Percentiles rank a stretch among this genome's conserved stretches.
These are phyloP conservation scores for Globisporangium emineosum DNA, from an alignment of 352 stramenopile species.

Conservation along the genomic window DNA sequence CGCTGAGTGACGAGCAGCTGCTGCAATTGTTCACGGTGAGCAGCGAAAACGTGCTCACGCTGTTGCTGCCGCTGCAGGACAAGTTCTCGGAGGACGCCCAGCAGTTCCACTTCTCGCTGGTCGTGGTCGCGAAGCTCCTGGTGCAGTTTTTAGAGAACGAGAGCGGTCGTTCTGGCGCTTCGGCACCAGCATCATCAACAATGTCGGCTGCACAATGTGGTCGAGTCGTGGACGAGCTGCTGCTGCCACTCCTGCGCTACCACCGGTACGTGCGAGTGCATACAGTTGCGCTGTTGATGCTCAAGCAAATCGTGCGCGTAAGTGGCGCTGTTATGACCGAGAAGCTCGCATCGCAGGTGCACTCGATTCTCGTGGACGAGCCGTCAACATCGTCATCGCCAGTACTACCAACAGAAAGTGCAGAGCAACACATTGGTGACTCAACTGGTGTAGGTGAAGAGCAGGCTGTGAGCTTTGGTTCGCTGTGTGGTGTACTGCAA, in stretches of 20 bases:
- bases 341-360: slow-evolving; percentile 8
- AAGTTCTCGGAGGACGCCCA: slow-evolving; percentile 18
- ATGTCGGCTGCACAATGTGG: not conserved
- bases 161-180: not conserved
- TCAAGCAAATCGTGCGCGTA: slow-evolving; percentile 24
- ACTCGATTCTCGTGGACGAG: slow-evolving; percentile 12
- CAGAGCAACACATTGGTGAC: slow-evolving; percentile 1
- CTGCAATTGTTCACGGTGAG: slow-evolving; percentile 21
- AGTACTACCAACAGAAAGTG: not conserved
- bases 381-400: not conserved
- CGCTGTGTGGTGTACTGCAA: slow-evolving; percentile 49
- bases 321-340: slow-evolving; percentile 10
- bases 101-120: slow-evolving; percentile 40
- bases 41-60: slow-evolving; percentile 15
- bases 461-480: slow-evolving; percentile 29
- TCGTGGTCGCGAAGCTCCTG: slow-evolving; percentile 28
- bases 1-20: slow-evolving; percentile 24
- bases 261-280: slow-evolving; percentile 29
- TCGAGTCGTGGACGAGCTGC: slow-evolving; percentile 19
- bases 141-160: slow-evolving; percentile 22
- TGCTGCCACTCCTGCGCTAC: slow-evolving; percentile 30
- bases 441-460: not conserved
- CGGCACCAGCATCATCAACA: slow-evolving; percentile 1
- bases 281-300: slow-evolving; percentile 21
- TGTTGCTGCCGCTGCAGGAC: slow-evolving; percentile 40